Base-by-base conservation (phyloP, 768 basidiomycete species). In the Hydnum rufescens region DNA sequence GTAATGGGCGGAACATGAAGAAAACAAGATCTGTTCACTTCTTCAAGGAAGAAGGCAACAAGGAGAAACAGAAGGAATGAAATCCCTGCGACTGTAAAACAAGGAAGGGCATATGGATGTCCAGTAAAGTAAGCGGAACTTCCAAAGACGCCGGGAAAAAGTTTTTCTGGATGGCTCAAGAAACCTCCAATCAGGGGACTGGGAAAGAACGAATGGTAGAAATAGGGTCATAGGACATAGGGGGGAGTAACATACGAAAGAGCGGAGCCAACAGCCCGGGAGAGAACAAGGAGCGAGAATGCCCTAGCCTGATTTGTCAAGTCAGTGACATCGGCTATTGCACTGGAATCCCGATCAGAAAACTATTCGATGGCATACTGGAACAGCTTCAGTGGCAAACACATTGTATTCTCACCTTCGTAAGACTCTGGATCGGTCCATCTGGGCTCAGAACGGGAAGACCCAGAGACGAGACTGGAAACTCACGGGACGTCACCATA, bases 281-380 rank as follows among this genome's bases (percentile, higher is more conserved):
- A 49, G 36, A 53, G 43, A 4, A 55, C 49, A 1, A 58, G 28
- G 39, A 58, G 54, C n/a, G 57, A 53, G 51, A 58, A 58, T 4
- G 57, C 57, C 4, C 55, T 53, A 2, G 44, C 55, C 51, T 56
- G 57, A 32, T 58, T 58, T n/a, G 57, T 58, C 32, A 48, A 52
- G 28, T 58, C 57, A 4, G 57, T 58, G 8, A 58, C 13, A n/a
- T 58, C 54, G 23, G 36, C 54, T 31, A 55, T 28, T 8, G 43
- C 54, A 48, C n/a, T 48, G n/a, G 46, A n/a, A n/a, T n/a, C 46
- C 13, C 13, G 16, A 16, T 19, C 46, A 28, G 16, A 19, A 25
- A 23, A 23, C 16, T 48, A 8, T 13, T 8, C n/a, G 16, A 22
- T 13, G 13, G 46, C 23, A 16, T 23, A 48, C 26, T 28, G 13